Evolutionary conservation across 345 rosid species (phyloP).

Genomic region (Moringa oleifera): DNA sequence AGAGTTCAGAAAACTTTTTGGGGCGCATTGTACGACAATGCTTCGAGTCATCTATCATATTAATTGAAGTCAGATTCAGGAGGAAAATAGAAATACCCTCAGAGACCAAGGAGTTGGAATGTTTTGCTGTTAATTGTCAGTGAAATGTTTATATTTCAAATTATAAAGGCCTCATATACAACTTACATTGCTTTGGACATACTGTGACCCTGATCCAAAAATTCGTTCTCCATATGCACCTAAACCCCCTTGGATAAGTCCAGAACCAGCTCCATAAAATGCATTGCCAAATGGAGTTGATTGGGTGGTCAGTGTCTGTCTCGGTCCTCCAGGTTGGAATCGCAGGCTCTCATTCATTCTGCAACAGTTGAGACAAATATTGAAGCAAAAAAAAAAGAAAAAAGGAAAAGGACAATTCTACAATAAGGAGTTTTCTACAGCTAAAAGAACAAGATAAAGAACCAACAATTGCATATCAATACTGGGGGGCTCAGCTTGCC

Average conservation of each 20-base stretch:
- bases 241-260: constrained; percentile 43
- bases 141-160: not conserved
- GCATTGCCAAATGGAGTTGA: constrained; percentile 45
- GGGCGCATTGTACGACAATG: not conserved
- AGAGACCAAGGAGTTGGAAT: not conserved
- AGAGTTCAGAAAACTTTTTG: not conserved
- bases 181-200: constrained; percentile 62
- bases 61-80: not conserved
- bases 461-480: not conserved
- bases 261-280: constrained; percentile 42
- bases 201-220: constrained; percentile 50
- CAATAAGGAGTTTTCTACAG: not conserved
- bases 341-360: constrained; percentile 40
- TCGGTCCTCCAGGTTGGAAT: constrained; percentile 25
- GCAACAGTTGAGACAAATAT: constrained; percentile 12
- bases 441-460: constrained; percentile 13
- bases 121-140: not conserved
- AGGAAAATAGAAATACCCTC: not conserved
- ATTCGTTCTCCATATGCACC: constrained; percentile 48
- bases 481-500: no score
- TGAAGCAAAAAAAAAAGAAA: not conserved
- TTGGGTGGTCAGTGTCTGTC: constrained; percentile 28
- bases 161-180: not conserved
- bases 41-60: no score
- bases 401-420: not conserved